Evolutionary conservation across 2,329 filamentous ascomycete species (phyloP).

Genomic region (Arthrocladium fulminans): DNA sequence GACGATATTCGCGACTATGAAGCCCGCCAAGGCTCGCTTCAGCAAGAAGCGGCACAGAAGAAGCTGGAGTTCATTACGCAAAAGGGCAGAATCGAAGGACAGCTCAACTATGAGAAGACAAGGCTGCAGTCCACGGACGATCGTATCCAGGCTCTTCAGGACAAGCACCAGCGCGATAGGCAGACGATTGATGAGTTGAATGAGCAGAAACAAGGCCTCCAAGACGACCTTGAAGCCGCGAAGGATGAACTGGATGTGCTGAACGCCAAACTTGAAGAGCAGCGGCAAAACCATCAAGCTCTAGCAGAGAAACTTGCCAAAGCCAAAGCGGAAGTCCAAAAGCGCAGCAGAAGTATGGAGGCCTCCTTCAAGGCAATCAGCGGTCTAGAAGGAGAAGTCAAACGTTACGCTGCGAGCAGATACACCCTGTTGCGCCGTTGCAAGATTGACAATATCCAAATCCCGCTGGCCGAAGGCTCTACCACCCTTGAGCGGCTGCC

Average conservation of each 20-base stretch:
- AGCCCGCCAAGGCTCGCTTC: slow-evolving; percentile 80
- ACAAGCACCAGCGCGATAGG: slow-evolving; percentile 56
- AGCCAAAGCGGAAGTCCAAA: slow-evolving; percentile 70
- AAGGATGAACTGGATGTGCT: slow-evolving; percentile 70
- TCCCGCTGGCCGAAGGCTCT: slow-evolving; percentile 69
- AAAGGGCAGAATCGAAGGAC: slow-evolving; percentile 52
- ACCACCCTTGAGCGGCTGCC: slow-evolving; percentile 68
- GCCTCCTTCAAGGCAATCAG: slow-evolving; percentile 63
- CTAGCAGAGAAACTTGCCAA: slow-evolving; percentile 69
- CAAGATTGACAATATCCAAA: slow-evolving; percentile 83
- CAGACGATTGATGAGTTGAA: slow-evolving; percentile 62
- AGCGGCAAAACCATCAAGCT: slow-evolving; percentile 58
- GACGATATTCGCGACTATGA: slow-evolving; percentile 87
- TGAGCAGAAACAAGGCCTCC: slow-evolving; percentile 63
- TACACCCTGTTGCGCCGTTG: slow-evolving; percentile 79
- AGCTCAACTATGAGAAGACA: slow-evolving; percentile 58
- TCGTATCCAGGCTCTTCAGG: slow-evolving; percentile 61
- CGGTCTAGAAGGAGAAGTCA: slow-evolving; percentile 72
- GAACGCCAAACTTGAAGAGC: slow-evolving; percentile 59
- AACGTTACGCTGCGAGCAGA: slow-evolving; percentile 73
- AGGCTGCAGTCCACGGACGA: slow-evolving; percentile 60
- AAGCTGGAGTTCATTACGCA: slow-evolving; percentile 80
- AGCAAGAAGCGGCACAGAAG: slow-evolving; percentile 82
- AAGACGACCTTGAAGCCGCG: slow-evolving; percentile 62
- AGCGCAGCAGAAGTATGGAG: slow-evolving; percentile 76